Base-by-base conservation (phyloP, 225 moss, liverwort and hornwort genomes). In the Straminergon stramineum region DNA sequence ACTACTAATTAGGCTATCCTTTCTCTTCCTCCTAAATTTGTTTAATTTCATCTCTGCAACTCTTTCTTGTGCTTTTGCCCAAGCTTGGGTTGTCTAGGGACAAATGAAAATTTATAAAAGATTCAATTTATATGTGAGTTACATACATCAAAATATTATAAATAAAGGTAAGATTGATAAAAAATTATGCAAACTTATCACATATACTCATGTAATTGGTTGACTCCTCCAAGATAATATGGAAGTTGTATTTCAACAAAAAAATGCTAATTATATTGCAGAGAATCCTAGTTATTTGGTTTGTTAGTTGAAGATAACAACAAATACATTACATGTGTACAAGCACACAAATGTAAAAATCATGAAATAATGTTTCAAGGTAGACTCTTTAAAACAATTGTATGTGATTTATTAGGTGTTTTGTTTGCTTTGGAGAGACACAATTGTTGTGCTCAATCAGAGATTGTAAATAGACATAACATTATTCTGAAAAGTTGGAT, bases 51-150 rank as follows among this genome's bases (percentile, higher is more conserved):
- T 87, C 85, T 89, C 90, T 28, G 39, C 88, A 81, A 92, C 55
- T 85, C 94, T 87, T 76, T 92, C 93, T 82, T 91, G 87, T 32
- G 93, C 93, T 87, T 92, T 94, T 63, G 84, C 43, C 93, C 92
- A 92, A 60, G 81, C 90, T 84, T 86, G 89, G 60, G n/a, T 71
- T 78, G 90, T 91, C 94, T 94, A 0, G 0, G 4, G 5, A 12
- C 45, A 57, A 63, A 35, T 26, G 8, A 23, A 60, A 60, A 43
- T 52, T 13, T 15, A 56, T 3, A 0, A 23, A 84, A 66, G 6
- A 48, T 35, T 17, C 45, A 7, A 84, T 37, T 62, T 65, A 6
- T 5, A 12, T 30, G 11, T 45, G 3, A 51, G 2, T 41, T 37
- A 6, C 30, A 9, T 34, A 10, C 19, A 62, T 37, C 64, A 78